These are phyloP conservation scores for Microthyrium microscopicum DNA, from an alignment of 2,329 filamentous ascomycete genomes.

Conservation along the genomic window DNA sequence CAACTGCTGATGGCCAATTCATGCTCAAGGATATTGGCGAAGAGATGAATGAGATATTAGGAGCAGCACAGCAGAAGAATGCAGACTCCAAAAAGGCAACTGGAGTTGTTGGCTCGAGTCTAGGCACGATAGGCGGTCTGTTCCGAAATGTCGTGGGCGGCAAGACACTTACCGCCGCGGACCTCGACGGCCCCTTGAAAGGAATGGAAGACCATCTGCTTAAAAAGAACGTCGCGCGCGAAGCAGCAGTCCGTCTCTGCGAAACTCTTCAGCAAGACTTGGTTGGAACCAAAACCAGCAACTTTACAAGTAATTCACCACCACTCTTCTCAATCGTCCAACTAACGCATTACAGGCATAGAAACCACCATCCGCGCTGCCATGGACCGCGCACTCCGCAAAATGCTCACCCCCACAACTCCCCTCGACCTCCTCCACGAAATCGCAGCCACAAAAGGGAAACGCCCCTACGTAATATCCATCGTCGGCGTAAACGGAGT, in stretches of 20 bases:
- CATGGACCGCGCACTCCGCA: conserved; percentile 82
- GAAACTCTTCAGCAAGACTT: conserved; percentile 83
- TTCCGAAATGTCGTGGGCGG: conserved; percentile 93
- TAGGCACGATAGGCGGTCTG: conserved; percentile 70
- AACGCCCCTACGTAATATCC: conserved; percentile 87
- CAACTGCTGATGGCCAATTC: conserved; percentile 78
- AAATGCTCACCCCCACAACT: conserved; percentile 89
- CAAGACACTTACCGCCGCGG: conserved; percentile 75
- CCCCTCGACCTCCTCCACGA: conserved; percentile 89
- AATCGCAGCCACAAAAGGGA: conserved; percentile 49
- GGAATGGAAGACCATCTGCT: conserved; percentile 91
- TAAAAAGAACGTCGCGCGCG: conserved; percentile 88
- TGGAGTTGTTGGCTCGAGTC: conserved; percentile 60
- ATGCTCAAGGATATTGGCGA: conserved; percentile 85
- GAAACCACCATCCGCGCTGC: conserved; percentile 68
- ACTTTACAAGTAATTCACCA: conserved; percentile 50
- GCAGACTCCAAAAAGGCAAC: conserved; percentile 28
- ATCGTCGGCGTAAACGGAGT: conserved; percentile 98
- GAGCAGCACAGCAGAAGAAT: conserved; percentile 55
- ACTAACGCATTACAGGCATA: conserved; percentile 34
- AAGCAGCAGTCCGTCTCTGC: conserved; percentile 81
- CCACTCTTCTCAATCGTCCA: conserved; percentile 9
- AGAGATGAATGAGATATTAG: conserved; percentile 79
- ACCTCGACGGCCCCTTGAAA: conserved; percentile 83
- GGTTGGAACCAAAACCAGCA: conserved; percentile 77